Percentiles rank a stretch among this genome's conserved stretches.
Evolutionary conservation across 2,329 filamentous ascomycete species (phyloP).

Genomic region (Aspergillus amoenus): DNA sequence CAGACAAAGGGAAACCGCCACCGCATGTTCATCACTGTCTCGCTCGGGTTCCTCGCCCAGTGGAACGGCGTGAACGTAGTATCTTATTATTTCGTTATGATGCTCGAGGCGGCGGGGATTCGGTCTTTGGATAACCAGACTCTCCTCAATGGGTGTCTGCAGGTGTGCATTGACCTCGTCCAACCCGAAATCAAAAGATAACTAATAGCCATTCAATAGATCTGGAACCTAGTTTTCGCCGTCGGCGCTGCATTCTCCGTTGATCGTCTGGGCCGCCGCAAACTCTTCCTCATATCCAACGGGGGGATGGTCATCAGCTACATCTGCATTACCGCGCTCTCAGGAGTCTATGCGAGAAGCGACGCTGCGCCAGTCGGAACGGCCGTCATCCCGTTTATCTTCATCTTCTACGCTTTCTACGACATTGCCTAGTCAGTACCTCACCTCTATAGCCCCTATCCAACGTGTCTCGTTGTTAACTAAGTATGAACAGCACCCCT

Average conservation of each 20-base stretch:
- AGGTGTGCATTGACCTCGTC: too few relatives aligned
- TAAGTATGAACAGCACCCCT: background rate
- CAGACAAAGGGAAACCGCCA: constrained; percentile 64
- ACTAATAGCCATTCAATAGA: too few relatives aligned
- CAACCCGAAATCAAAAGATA: too few relatives aligned
- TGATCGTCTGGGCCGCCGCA: background rate
- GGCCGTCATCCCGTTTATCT: constrained; percentile 12
- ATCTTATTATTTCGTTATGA: constrained; percentile 64
- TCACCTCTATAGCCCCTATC: too few relatives aligned
- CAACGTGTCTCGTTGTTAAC: too few relatives aligned
- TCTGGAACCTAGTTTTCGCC: constrained; percentile 27
- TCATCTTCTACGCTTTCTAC: constrained; percentile 32
- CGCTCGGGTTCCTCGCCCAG: constrained; percentile 66
- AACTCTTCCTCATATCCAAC: background rate
- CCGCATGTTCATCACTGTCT: constrained; percentile 61
- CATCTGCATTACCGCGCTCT: constrained; percentile 3
- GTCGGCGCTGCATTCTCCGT: constrained; percentile 48
- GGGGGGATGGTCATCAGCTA: background rate
- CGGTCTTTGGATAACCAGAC: too few relatives aligned
- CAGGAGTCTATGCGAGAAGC: background rate
- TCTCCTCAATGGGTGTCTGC: too few relatives aligned
- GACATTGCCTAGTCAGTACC: constrained; percentile 24
- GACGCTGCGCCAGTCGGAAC: background rate
- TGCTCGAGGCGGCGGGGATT: constrained; percentile 61
- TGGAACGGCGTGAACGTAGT: constrained; percentile 62